These are phyloP conservation scores for Tilletiopsis washingtonensis DNA, from an alignment of 1,284 basidiomycete species.

Conservation along the genomic window DNA sequence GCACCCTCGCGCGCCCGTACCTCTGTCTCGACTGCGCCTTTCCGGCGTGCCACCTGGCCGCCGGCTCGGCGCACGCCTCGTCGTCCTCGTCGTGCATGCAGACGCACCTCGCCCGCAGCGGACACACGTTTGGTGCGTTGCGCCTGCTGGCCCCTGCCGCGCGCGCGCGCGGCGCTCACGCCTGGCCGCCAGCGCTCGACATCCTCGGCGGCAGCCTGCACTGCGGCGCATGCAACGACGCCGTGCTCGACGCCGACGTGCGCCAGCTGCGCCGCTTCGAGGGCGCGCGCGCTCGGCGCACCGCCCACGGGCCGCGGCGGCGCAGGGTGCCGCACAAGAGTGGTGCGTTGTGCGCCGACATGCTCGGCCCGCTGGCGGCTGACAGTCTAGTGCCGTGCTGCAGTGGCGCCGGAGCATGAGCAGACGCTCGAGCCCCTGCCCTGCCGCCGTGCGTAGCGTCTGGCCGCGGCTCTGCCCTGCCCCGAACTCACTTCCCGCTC, in stretches of 20 bases:
- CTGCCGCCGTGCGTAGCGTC: not conserved
- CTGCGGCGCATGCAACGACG: constrained; percentile 37
- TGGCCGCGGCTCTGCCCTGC: not conserved
- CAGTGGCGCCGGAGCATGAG: not conserved
- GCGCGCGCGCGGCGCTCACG: not conserved
- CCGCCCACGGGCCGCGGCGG: constrained; percentile 8
- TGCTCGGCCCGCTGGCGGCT: not conserved
- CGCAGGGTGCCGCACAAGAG: too few relatives aligned
- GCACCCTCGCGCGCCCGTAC: constrained; percentile 37
- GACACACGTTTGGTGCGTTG: constrained; percentile 11
- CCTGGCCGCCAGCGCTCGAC: constrained; percentile 24
- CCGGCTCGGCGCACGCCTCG: not conserved
- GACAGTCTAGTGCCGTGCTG: not conserved
- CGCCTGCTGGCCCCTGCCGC: not conserved
- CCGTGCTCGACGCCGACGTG: constrained; percentile 39
- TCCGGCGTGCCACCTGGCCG: constrained; percentile 31
- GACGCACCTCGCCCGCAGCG: constrained; percentile 9
- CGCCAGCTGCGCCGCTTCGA: too few relatives aligned
- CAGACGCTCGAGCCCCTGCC: not conserved
- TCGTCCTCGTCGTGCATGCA: constrained; percentile 8
- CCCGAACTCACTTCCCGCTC: too few relatives aligned
- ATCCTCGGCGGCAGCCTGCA: constrained; percentile 38
- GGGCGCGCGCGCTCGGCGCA: constrained; percentile 15
- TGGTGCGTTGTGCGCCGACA: not conserved
- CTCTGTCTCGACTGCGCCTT: constrained; percentile 40